phyloP scores from a whole-genome alignment of 2,329 filamentous ascomycete species.

The Lithohypha guttulata region DNA sequence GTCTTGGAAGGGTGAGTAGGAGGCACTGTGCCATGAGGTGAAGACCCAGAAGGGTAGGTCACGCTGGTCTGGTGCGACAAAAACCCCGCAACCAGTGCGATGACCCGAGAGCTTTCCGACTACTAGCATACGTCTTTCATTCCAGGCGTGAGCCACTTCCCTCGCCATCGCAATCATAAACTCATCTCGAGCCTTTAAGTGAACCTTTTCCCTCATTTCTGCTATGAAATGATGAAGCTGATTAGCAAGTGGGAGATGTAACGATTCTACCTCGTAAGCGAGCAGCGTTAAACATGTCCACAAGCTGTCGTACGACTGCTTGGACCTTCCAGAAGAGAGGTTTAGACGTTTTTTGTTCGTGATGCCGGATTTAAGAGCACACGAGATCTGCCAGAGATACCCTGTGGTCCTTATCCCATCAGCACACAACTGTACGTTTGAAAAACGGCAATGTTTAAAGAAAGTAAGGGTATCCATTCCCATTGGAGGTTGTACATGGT shows the following conservation, averaged over 20 bases:
- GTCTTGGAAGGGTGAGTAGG: too few relatives aligned
- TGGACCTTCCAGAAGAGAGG: background rate
- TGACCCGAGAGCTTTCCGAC: too few relatives aligned
- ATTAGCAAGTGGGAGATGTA: background rate
- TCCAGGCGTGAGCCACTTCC: too few relatives aligned
- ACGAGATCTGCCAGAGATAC: slow-evolving; percentile 3
- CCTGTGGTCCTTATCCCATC: slow-evolving; percentile 7
- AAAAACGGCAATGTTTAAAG: slow-evolving; percentile 7
- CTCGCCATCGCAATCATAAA: background rate
- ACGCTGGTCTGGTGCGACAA: too few relatives aligned
- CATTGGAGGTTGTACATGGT: slow-evolving; percentile 1
- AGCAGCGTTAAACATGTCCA: background rate
- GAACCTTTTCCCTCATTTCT: background rate
- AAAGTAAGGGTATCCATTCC: slow-evolving; percentile 4
- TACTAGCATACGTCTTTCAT: too few relatives aligned
- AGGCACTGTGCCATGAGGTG: too few relatives aligned
- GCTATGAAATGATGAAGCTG: slow-evolving; percentile 1
- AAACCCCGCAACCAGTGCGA: too few relatives aligned
- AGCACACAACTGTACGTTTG: background rate
- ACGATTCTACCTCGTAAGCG: background rate
- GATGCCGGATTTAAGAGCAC: slow-evolving; percentile 1
- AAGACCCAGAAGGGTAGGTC: too few relatives aligned
- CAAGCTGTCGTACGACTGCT: slow-evolving; percentile 1
- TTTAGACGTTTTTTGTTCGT: background rate
- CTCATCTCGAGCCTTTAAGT: background rate